These are phyloP conservation scores for Petunia axillaris DNA, from an alignment of 257 asterid species.

Conservation along the genomic window DNA sequence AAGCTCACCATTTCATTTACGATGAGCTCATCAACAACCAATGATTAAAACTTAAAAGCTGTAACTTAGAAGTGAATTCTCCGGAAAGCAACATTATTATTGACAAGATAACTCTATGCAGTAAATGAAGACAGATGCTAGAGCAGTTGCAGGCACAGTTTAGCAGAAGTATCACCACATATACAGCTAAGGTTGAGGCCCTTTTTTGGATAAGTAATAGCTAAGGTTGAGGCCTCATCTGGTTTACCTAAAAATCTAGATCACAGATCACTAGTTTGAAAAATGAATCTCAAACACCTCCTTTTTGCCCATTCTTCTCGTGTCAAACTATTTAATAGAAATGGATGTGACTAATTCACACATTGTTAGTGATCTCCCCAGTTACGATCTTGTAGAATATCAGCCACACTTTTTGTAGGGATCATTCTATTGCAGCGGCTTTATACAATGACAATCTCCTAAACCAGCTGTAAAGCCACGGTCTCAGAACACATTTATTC, in stretches of 20 bases:
- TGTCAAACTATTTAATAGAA: not conserved
- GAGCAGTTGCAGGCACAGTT: no score
- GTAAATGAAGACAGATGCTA: no score
- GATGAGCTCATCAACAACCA: constrained; percentile 21
- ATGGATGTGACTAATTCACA: not conserved
- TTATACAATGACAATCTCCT: not conserved
- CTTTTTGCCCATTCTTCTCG: not conserved
- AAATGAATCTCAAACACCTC: not conserved
- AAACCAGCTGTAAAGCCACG: not conserved
- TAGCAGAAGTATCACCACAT: not conserved
- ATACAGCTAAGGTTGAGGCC: not conserved
- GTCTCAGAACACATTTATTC: not conserved
- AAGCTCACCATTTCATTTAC: not conserved
- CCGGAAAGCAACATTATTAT: not conserved
- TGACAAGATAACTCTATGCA: no score
- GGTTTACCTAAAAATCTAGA: not conserved
- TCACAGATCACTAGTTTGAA: not conserved
- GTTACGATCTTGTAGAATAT: not conserved
- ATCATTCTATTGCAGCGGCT: not conserved
- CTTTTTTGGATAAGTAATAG: no score
- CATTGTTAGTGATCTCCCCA: not conserved
- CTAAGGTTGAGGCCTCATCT: not conserved
- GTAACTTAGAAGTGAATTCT: not conserved
- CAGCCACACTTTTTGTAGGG: not conserved
- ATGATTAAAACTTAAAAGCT: not conserved